phyloP scores from a whole-genome alignment of 495 filamentous ascomycete genomes.

The Parathielavia hyrcaniae region DNA sequence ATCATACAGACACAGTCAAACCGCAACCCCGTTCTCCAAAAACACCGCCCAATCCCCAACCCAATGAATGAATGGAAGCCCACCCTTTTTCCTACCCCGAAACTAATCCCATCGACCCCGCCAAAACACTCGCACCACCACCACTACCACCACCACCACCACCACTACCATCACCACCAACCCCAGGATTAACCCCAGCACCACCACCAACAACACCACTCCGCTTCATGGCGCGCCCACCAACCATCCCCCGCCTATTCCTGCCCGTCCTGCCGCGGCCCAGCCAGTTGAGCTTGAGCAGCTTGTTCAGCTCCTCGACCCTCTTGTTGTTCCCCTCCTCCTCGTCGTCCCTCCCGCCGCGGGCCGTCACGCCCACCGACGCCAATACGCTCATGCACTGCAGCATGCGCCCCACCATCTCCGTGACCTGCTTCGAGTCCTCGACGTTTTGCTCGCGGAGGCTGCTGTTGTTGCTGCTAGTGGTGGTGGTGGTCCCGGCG shows the following conservation, averaged over 20 bases:
- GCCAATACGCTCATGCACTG: constrained; percentile 91
- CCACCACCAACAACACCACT: constrained; percentile 19
- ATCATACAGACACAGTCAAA: not conserved
- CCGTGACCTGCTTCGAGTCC: constrained; percentile 81
- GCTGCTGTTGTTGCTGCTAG: constrained; percentile 32
- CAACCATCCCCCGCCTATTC: constrained; percentile 81
- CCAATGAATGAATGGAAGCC: not conserved
- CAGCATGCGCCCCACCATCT: constrained; percentile 91
- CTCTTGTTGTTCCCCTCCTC: constrained; percentile 58
- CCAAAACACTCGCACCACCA: not conserved
- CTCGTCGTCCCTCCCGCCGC: constrained; percentile 16
- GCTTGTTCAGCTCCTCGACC: constrained; percentile 75
- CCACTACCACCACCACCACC: not conserved
- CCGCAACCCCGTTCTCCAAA: not conserved
- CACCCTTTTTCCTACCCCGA: too few species aligned
- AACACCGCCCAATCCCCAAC: not conserved
- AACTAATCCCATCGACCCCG: not conserved
- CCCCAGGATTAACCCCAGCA: not conserved
- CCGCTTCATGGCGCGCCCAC: constrained; percentile 38
- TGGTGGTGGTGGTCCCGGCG: constrained; percentile 6
- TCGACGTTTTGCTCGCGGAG: constrained; percentile 46
- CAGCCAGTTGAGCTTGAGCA: constrained; percentile 94
- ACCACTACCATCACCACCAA: not conserved
- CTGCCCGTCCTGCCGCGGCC: constrained; percentile 83
- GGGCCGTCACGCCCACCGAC: constrained; percentile 49